A percentile compares a stretch with the other conserved stretches of the same genome.
These are phyloP conservation scores for Calonectria ilicicola DNA, from an alignment of 2,329 filamentous ascomycete species.

Conservation along the genomic window DNA sequence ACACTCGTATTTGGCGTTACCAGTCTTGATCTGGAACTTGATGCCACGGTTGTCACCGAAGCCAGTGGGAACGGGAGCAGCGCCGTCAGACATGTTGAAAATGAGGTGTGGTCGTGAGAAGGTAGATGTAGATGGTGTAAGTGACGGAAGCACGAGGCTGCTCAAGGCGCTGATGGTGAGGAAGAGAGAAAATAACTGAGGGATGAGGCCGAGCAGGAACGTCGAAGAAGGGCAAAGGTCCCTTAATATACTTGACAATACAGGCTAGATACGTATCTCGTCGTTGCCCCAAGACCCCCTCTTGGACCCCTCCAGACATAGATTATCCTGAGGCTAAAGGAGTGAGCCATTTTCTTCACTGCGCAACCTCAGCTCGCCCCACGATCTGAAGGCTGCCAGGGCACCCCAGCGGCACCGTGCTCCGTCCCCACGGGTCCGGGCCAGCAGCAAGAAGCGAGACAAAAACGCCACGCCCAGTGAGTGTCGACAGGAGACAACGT, in stretches of 20 bases:
- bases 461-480: conserved; percentile 13
- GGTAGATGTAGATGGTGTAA: conserved; percentile 20
- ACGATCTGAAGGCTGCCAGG: conserved; percentile 41
- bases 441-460: conserved; percentile 14
- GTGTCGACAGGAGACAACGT: conserved; percentile 13
- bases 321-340: conserved; percentile 35
- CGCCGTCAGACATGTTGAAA: conserved; percentile 37
- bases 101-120: conserved; percentile 3
- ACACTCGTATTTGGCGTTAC: conserved; percentile 53
- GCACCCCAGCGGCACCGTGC: conserved; percentile 28
- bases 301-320: conserved; percentile 27
- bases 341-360: conserved; percentile 45
- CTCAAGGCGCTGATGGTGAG: background rate
- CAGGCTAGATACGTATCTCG: conserved; percentile 39
- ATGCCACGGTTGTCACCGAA: conserved; percentile 55
- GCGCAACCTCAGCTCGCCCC: conserved; percentile 40
- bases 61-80: conserved; percentile 36
- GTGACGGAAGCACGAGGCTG: conserved; percentile 3
- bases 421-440: conserved; percentile 24
- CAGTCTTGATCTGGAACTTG: conserved; percentile 61
- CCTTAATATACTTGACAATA: conserved; percentile 41
- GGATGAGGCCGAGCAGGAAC: background rate
- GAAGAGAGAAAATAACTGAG: background rate
- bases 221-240: conserved; percentile 15
- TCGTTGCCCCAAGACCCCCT: conserved; percentile 30